A percentile compares a stretch with the other conserved stretches of the same genome.
Evolutionary conservation across 2,329 filamentous ascomycete genomes (phyloP).

Genomic region (Fusarium floridanum): DNA sequence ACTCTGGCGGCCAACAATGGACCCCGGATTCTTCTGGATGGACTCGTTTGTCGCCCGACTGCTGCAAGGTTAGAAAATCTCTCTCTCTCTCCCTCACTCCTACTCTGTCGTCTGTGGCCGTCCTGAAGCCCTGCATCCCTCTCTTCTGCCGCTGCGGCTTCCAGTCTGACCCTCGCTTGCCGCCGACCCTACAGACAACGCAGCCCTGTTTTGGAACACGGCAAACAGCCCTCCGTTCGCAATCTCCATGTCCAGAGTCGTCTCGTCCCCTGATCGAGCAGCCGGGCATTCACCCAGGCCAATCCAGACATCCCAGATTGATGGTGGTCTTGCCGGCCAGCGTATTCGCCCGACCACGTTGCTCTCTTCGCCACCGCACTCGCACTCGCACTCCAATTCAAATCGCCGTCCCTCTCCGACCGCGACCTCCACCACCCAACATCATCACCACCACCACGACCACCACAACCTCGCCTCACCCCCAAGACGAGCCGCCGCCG

Average conservation of each 20-base stretch:
- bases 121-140: neutral
- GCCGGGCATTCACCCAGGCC: slow-evolving; percentile 29
- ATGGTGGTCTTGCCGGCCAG: slow-evolving; percentile 26
- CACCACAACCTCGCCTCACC: slow-evolving; percentile 12
- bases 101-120: neutral
- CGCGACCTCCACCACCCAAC: slow-evolving; percentile 23
- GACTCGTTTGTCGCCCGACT: slow-evolving; percentile 38
- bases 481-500: neutral
- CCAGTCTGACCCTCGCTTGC: slow-evolving; percentile 37
- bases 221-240: slow-evolving; percentile 32
- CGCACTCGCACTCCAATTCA: slow-evolving; percentile 11
- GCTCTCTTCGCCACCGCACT: slow-evolving; percentile 38
- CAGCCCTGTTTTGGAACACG: slow-evolving; percentile 37
- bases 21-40: slow-evolving; percentile 41
- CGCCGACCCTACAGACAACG: slow-evolving; percentile 39
- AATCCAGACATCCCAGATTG: slow-evolving; percentile 26
- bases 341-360: slow-evolving; percentile 32
- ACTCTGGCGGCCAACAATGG: slow-evolving; percentile 39
- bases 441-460: slow-evolving; percentile 9
- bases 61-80: slow-evolving; percentile 45
- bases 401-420: slow-evolving; percentile 26
- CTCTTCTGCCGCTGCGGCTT: slow-evolving; percentile 29
- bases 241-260: slow-evolving; percentile 43
- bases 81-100: neutral
- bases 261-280: slow-evolving; percentile 31